These are phyloP conservation scores for Oryza coarctata DNA, from an alignment of 176 grass and related monocot species.

Conservation along the genomic window DNA sequence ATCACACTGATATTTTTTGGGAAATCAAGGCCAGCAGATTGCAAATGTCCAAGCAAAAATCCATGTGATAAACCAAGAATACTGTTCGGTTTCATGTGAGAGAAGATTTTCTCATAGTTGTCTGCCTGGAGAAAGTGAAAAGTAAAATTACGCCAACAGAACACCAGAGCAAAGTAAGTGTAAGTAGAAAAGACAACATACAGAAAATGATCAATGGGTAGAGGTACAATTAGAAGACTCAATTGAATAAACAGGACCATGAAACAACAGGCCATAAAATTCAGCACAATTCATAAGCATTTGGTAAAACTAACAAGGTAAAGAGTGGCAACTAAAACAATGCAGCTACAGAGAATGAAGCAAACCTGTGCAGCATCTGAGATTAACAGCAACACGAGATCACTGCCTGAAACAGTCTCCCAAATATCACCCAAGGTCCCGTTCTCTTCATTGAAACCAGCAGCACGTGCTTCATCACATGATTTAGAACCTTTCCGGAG, in stretches of 20 bases:
- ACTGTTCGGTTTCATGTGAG: conserved; percentile 88
- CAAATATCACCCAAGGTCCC: conserved; percentile 85
- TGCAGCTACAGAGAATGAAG: conserved; percentile 10
- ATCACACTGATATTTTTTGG: conserved; percentile 80
- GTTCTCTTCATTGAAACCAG: conserved; percentile 86
- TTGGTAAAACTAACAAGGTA: not conserved
- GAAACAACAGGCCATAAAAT: conserved; percentile 6
- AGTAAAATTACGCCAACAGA: not conserved
- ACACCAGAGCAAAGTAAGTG: not conserved
- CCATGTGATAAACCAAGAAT: conserved; percentile 79
- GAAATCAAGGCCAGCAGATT: conserved; percentile 65
- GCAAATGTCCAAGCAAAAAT: conserved; percentile 76
- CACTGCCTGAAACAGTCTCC: conserved; percentile 79
- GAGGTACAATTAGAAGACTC: not conserved
- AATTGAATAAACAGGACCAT: not conserved
- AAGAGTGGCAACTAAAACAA: not conserved
- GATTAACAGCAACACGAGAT: conserved; percentile 89
- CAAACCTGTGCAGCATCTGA: conserved; percentile 87
- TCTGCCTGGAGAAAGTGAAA: conserved; percentile 49
- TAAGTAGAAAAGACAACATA: not conserved
- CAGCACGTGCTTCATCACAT: conserved; percentile 69
- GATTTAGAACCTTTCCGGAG: conserved; percentile 83
- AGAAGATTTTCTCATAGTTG: conserved; percentile 87
- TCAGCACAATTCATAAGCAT: conserved; percentile 4
- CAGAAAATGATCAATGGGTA: not conserved